phyloP scores from a whole-genome alignment of 2,329 filamentous ascomycete species.

The Zymoseptoria passerinii region DNA sequence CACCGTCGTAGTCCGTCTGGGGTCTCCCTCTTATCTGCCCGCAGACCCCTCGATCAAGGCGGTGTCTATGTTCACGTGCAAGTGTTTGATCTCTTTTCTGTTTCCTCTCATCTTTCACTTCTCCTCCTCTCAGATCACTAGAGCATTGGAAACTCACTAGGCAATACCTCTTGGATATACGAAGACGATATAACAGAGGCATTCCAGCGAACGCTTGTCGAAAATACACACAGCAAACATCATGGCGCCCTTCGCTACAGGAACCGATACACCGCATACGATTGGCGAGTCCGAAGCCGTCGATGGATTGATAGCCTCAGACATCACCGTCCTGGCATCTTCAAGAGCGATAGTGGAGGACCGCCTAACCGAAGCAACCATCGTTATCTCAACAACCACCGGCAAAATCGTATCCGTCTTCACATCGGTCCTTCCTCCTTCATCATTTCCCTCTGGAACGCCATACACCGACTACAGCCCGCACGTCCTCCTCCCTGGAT shows the following conservation, averaged over 20 bases:
- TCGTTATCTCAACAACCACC: conserved; percentile 66
- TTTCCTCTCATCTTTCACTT: background rate
- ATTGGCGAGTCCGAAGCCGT: conserved; percentile 9
- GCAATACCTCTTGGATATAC: background rate
- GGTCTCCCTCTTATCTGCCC: conserved; percentile 10
- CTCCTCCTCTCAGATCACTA: background rate
- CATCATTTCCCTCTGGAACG: conserved; percentile 63
- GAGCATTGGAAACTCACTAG: background rate
- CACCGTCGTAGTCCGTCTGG: background rate
- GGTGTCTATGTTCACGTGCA: conserved; percentile 3
- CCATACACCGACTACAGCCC: conserved; percentile 79
- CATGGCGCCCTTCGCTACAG: conserved; percentile 27
- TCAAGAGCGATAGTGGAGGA: conserved; percentile 73
- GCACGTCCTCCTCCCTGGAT: conserved; percentile 73
- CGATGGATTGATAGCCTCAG: conserved; percentile 13
- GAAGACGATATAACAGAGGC: background rate
- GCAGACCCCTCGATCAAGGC: conserved; percentile 2
- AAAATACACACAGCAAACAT: conserved; percentile 10
- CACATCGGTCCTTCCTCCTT: conserved; percentile 63
- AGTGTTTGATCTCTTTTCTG: background rate
- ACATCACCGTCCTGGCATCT: conserved; percentile 70
- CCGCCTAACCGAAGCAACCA: conserved; percentile 70
- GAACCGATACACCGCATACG: conserved; percentile 20
- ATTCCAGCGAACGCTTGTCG: background rate
- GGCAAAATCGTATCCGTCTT: conserved; percentile 78